A percentile compares a stretch with the other conserved stretches of the same genome.
These are phyloP conservation scores for Hamigera avellanea DNA, from an alignment of 495 filamentous ascomycete species.

Conservation along the genomic window DNA sequence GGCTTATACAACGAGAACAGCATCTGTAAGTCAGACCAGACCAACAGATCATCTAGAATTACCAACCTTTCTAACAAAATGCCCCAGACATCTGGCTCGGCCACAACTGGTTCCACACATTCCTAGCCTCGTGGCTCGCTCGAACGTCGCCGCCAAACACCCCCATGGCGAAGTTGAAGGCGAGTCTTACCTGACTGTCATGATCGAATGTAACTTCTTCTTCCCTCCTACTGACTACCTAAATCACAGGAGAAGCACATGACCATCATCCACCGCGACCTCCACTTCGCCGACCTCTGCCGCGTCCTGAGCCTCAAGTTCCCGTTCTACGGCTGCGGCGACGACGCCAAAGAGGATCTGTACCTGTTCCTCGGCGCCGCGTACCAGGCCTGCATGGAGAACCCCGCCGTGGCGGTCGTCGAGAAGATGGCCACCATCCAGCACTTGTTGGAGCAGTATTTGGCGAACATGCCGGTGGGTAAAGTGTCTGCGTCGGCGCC, in stretches of 20 bases:
- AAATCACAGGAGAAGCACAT: neutral
- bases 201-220: no score
- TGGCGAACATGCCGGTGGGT: neutral
- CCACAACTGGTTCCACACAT: neutral
- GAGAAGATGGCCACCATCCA: neutral
- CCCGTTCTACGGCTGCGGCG: neutral
- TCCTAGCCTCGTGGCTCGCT: conserved; percentile 1
- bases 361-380: conserved; percentile 3
- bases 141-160: neutral
- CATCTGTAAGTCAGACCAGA: no score
- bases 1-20: no score
- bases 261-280: neutral
- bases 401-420: neutral
- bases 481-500: no score
- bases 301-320: conserved; percentile 1
- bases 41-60: no score
- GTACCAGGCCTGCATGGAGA: neutral
- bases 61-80: no score
- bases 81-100: conserved; percentile 4
- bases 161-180: neutral
- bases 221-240: no score
- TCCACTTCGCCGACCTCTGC: conserved; percentile 2
- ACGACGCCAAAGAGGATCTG: conserved; percentile 1
- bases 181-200: no score
- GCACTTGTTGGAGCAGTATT: neutral